Evolutionary conservation across 768 basidiomycete genomes (phyloP).

Genomic region (Coprinopsis sp.): DNA sequence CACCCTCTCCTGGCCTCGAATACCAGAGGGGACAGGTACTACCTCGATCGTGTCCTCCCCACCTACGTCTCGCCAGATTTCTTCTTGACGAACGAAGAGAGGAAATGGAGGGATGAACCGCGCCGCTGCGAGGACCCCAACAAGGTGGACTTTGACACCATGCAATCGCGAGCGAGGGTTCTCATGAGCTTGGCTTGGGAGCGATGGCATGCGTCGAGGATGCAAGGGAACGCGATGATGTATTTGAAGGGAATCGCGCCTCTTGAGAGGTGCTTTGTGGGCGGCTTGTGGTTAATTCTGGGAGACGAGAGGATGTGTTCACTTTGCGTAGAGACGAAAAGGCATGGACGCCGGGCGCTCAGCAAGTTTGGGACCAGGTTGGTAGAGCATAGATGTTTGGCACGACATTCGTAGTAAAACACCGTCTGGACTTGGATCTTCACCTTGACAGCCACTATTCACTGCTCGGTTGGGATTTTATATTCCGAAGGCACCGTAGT

Average conservation of each 20-base stretch:
- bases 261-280: background rate
- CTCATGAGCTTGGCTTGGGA: constrained; percentile 1
- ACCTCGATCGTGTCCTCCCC: background rate
- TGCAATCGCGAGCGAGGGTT: background rate
- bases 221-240: background rate
- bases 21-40: background rate
- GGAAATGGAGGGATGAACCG: background rate
- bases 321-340: background rate
- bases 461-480: no score
- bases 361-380: no score
- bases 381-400: no score
- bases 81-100: constrained; percentile 1
- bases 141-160: background rate
- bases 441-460: no score
- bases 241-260: background rate
- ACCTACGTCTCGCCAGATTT: background rate
- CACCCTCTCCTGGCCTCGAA: background rate
- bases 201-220: constrained; percentile 4
- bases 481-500: no score
- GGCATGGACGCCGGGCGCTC: no score
- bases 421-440: no score
- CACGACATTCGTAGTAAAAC: no score
- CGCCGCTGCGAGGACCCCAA: background rate
- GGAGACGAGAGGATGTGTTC: background rate
- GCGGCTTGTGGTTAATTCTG: background rate